Conservation (phyloP, 2,329 filamentous ascomycete genomes). For the Cadophora sp. region DNA sequence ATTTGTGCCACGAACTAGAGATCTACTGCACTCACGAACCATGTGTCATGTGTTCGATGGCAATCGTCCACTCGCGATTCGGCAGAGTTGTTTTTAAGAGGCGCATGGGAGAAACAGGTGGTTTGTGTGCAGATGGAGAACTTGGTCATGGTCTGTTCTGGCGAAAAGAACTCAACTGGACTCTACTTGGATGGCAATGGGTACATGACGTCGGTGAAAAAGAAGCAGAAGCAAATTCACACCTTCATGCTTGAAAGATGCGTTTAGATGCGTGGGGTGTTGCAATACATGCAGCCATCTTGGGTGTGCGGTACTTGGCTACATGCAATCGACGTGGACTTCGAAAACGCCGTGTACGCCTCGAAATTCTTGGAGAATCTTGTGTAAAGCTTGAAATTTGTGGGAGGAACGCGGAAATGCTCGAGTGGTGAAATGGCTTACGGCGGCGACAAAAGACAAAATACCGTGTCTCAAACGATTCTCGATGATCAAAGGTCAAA, state of each 20-base stretch:
- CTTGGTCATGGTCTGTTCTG: conserved; percentile 73
- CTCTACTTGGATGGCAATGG: conserved; percentile 76
- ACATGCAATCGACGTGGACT: conserved; percentile 66
- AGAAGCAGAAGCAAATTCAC: not conserved
- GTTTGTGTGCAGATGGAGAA: conserved; percentile 77
- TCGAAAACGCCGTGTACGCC: not conserved
- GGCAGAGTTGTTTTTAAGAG: conserved; percentile 81
- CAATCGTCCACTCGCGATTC: conserved; percentile 91
- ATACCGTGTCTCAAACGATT: too few relatives aligned
- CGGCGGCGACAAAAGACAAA: too few relatives aligned
- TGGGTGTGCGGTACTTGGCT: conserved; percentile 58
- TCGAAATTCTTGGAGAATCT: not conserved
- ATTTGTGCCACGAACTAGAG: conserved; percentile 92
- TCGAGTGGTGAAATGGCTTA: too few relatives aligned
- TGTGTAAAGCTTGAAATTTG: not conserved
- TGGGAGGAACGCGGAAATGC: too few relatives aligned
- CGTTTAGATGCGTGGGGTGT: conserved; percentile 49
- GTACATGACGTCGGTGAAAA: not conserved
- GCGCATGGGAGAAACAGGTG: conserved; percentile 82
- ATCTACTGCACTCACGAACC: conserved; percentile 96
- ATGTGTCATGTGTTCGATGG: conserved; percentile 97
- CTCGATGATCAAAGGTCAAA: too few relatives aligned
- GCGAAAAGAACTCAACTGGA: conserved; percentile 85
- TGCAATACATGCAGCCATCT: not conserved
- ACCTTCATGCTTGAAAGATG: conserved; percentile 52